Conservation (phyloP, 108 stramenopile genomes). For the Skeletonema marinoi region DNA sequence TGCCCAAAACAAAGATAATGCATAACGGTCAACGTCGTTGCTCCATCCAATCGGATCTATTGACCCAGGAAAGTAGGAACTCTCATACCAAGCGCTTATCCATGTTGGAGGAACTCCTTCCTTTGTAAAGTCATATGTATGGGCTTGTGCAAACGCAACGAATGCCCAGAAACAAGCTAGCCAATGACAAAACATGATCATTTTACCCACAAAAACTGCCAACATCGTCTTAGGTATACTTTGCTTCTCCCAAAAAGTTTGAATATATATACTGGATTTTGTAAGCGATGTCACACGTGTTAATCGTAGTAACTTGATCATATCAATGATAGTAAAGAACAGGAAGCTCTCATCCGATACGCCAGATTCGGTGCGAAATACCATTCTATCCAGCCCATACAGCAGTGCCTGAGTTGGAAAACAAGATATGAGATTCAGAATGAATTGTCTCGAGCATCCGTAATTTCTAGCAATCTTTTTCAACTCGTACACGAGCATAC, state of each 20-base stretch:
- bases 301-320: not conserved
- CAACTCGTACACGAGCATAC: conserved; percentile 18
- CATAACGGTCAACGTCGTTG: too few relatives aligned
- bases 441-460: not conserved
- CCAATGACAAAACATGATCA: not conserved
- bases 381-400: not conserved
- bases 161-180: not conserved
- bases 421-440: conserved; percentile 4
- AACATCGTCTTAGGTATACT: not conserved
- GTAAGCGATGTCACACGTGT: not conserved
- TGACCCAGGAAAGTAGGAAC: too few relatives aligned
- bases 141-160: not conserved
- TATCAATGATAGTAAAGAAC: not conserved
- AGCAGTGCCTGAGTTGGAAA: not conserved
- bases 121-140: not conserved
- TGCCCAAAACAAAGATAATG: not conserved
- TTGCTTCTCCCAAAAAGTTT: not conserved
- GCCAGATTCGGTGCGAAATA: not conserved
- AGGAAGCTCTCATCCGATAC: not conserved
- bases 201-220: not conserved
- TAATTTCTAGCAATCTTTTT: conserved; percentile 13
- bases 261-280: not conserved
- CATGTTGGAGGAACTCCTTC: not conserved
- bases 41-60: too few relatives aligned
- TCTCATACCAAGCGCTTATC: not conserved